Evolutionary conservation across 306 rosid genomes (phyloP).

Genomic region (Morella rubra): DNA sequence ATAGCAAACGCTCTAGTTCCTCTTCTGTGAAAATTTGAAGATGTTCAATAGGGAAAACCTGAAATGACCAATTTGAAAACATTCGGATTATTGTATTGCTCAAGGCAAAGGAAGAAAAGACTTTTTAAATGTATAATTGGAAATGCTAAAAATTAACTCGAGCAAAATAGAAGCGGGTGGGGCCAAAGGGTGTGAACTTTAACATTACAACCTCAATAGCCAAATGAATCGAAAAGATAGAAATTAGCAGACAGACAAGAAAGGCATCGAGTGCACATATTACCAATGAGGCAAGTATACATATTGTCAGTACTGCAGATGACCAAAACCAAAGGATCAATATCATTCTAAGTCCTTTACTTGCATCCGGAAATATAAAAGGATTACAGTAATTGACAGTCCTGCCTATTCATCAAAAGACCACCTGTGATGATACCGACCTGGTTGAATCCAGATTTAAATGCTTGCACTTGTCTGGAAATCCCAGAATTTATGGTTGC

Average conservation of each 20-base stretch:
- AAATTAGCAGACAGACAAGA: not conserved
- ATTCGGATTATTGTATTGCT: slow-evolving; percentile 14
- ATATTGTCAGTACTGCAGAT: not conserved
- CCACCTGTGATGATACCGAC: slow-evolving; percentile 28
- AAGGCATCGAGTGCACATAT: too few species aligned
- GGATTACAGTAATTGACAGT: not conserved
- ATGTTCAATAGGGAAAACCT: slow-evolving; percentile 81
- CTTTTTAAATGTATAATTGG: not conserved
- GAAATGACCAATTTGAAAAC: slow-evolving; percentile 20
- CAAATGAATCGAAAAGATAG: not conserved
- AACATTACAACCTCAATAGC: not conserved
- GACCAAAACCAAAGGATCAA: not conserved
- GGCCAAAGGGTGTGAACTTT: not conserved
- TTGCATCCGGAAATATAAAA: slow-evolving; percentile 8
- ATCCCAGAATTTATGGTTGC: slow-evolving; percentile 79
- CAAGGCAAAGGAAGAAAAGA: slow-evolving; percentile 1
- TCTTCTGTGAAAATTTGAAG: slow-evolving; percentile 76
- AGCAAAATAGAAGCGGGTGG: not conserved
- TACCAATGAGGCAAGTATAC: not conserved
- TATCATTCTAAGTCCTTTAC: not conserved
- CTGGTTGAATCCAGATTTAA: slow-evolving; percentile 89
- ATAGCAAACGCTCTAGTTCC: slow-evolving; percentile 80
- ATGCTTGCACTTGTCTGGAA: slow-evolving; percentile 88
- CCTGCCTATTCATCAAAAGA: slow-evolving; percentile 20
- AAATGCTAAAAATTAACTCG: not conserved